Conservation (phyloP, 2,329 filamentous ascomycete genomes). For the Juglanconis sp. region DNA sequence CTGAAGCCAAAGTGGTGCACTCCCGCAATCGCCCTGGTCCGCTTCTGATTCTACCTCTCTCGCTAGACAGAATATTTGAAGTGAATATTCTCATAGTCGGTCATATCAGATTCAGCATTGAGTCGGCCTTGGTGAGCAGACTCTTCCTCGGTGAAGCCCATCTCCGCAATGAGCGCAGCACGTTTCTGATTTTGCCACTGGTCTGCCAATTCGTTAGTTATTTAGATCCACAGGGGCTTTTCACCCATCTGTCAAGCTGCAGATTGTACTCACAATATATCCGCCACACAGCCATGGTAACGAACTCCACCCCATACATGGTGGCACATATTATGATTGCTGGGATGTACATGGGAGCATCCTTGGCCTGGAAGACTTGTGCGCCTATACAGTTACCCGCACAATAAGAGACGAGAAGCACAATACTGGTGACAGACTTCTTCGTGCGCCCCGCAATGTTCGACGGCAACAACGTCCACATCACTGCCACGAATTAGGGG, state of each 20-base stretch:
- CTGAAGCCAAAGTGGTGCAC: too few species aligned
- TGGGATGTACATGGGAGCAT: constrained; percentile 20
- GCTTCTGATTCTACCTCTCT: too few species aligned
- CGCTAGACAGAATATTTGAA: constrained; percentile 10
- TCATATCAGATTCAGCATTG: constrained; percentile 26
- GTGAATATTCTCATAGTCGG: constrained; percentile 21
- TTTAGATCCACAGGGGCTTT: neutral
- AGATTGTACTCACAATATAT: constrained; percentile 23
- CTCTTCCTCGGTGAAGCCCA: constrained; percentile 26
- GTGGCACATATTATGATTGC: constrained; percentile 24
- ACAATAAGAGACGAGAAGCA: constrained; percentile 21
- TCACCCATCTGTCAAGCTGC: neutral
- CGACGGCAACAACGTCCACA: constrained; percentile 31
- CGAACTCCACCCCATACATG: constrained; percentile 26
- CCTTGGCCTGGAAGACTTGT: constrained; percentile 23
- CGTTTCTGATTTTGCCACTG: constrained; percentile 27
- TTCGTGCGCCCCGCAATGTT: constrained; percentile 24
- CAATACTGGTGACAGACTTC: constrained; percentile 20
- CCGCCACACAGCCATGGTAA: constrained; percentile 24
- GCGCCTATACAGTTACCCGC: constrained; percentile 21
- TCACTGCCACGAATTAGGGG: constrained; percentile 21
- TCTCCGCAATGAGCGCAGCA: constrained; percentile 20
- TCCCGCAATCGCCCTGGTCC: neutral
- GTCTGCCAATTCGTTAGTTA: constrained; percentile 16
- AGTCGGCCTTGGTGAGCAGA: constrained; percentile 24